Evolutionary conservation across 2,329 filamentous ascomycete genomes (phyloP).

Genomic region (Ophiognomonia clavigignenti-juglandacearum): DNA sequence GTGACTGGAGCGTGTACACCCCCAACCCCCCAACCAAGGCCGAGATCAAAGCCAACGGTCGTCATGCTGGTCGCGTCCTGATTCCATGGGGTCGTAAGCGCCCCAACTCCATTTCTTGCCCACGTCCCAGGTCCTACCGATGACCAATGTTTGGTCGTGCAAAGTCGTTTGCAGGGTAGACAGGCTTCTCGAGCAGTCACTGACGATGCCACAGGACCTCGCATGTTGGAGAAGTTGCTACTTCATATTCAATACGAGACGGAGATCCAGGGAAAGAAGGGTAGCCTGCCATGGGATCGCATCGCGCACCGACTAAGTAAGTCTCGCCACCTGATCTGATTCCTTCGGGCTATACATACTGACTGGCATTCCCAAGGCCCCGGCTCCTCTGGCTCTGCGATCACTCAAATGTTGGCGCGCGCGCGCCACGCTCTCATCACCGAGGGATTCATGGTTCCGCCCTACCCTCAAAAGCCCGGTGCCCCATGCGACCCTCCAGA

Average conservation of each 20-base stretch:
- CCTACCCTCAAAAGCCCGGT: conserved; percentile 24
- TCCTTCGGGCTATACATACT: not conserved
- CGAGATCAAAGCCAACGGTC: conserved; percentile 24
- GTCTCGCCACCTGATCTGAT: not conserved
- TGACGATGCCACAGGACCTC: conserved; percentile 28
- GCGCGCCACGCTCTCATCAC: conserved; percentile 29
- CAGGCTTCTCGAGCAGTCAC: not conserved
- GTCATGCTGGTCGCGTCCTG: conserved; percentile 30
- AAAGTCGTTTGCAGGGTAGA: not conserved
- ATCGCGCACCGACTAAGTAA: conserved; percentile 33
- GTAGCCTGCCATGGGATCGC: conserved; percentile 33
- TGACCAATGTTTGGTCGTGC: not conserved
- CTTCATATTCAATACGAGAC: conserved; percentile 37
- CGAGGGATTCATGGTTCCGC: conserved; percentile 39
- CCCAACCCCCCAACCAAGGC: conserved; percentile 7
- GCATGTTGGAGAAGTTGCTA: conserved; percentile 42
- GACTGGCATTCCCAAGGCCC: conserved; percentile 22
- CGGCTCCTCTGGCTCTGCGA: conserved; percentile 33
- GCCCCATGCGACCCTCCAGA: conserved; percentile 18
- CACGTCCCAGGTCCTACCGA: not conserved
- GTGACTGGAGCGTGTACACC: conserved; percentile 9
- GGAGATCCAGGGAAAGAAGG: conserved; percentile 22
- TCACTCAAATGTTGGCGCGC: conserved; percentile 32
- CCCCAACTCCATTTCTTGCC: not conserved
- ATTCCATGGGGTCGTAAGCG: conserved; percentile 40